These are phyloP conservation scores for Pseudonectria buxi DNA, from an alignment of 2,329 filamentous ascomycete species.

Conservation along the genomic window DNA sequence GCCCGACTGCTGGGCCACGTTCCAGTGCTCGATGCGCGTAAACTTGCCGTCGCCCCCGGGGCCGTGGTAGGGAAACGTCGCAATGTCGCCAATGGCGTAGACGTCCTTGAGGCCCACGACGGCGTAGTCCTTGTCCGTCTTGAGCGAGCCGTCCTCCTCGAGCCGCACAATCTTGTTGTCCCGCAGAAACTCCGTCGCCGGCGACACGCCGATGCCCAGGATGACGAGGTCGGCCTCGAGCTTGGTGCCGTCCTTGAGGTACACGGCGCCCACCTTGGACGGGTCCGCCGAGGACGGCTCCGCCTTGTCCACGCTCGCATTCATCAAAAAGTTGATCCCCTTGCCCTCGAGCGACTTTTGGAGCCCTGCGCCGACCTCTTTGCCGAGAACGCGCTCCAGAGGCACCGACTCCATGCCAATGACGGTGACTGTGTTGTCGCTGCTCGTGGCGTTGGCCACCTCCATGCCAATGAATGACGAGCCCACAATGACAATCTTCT, in stretches of 20 bases:
- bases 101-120: slow-evolving; percentile 73
- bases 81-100: slow-evolving; percentile 92
- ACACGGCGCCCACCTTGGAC: slow-evolving; percentile 69
- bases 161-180: slow-evolving; percentile 64
- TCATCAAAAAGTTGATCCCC: slow-evolving; percentile 83
- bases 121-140: slow-evolving; percentile 71
- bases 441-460: slow-evolving; percentile 74
- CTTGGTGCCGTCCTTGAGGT: slow-evolving; percentile 77
- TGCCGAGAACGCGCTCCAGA: slow-evolving; percentile 79
- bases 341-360: slow-evolving; percentile 73
- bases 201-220: slow-evolving; percentile 81
- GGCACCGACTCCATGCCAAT: slow-evolving; percentile 84
- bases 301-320: slow-evolving; percentile 75
- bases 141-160: slow-evolving; percentile 78
- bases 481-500: slow-evolving; percentile 88
- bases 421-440: slow-evolving; percentile 77
- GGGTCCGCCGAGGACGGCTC: slow-evolving; percentile 61
- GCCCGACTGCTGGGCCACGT: slow-evolving; percentile 91
- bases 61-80: slow-evolving; percentile 88
- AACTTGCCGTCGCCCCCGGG: slow-evolving; percentile 69
- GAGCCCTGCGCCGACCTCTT: slow-evolving; percentile 72
- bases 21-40: slow-evolving; percentile 94
- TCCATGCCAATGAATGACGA: slow-evolving; percentile 98
- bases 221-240: slow-evolving; percentile 86
- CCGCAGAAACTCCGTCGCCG: slow-evolving; percentile 75